These are phyloP conservation scores for Chenopodium berlandieri DNA, from an alignment of 148 eudicot species.

Conservation along the genomic window DNA sequence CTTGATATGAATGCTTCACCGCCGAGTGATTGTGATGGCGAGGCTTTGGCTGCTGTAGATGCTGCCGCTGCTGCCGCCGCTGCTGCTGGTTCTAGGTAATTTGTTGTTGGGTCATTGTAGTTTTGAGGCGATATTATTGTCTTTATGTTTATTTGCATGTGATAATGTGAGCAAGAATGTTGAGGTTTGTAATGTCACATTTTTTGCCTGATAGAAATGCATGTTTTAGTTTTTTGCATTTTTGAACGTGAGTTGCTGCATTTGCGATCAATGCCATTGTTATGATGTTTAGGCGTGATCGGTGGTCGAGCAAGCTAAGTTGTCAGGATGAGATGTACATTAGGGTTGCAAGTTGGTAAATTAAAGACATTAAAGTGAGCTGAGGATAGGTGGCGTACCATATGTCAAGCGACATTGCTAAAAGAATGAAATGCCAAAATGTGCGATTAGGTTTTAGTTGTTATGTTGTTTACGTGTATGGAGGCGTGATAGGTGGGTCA, in stretches of 20 bases:
- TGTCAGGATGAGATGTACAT: neutral
- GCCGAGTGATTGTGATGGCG: constrained; percentile 38
- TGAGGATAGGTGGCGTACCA: neutral
- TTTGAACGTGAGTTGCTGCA: neutral
- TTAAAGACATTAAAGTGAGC: neutral
- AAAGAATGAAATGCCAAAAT: neutral
- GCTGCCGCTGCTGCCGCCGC: constrained; percentile 16
- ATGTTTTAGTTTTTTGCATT: neutral
- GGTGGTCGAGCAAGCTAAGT: neutral
- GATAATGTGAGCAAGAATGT: neutral
- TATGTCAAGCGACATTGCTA: neutral
- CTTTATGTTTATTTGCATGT: neutral
- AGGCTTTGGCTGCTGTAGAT: constrained; percentile 5
- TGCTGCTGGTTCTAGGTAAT: constrained; percentile 18
- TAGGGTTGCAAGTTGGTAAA: neutral
- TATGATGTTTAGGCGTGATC: neutral
- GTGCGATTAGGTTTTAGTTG: neutral
- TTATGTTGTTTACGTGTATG: too few species aligned
- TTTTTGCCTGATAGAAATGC: neutral
- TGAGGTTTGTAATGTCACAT: neutral
- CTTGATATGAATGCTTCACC: constrained; percentile 47
- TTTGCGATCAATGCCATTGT: neutral
- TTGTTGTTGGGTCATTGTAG: neutral
- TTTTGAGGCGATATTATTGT: too few species aligned
- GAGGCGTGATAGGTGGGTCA: too few species aligned